Evolutionary conservation across 1,139 yeast species (phyloP).

Genomic region (Zhuliangozyma blackwelliae): DNA sequence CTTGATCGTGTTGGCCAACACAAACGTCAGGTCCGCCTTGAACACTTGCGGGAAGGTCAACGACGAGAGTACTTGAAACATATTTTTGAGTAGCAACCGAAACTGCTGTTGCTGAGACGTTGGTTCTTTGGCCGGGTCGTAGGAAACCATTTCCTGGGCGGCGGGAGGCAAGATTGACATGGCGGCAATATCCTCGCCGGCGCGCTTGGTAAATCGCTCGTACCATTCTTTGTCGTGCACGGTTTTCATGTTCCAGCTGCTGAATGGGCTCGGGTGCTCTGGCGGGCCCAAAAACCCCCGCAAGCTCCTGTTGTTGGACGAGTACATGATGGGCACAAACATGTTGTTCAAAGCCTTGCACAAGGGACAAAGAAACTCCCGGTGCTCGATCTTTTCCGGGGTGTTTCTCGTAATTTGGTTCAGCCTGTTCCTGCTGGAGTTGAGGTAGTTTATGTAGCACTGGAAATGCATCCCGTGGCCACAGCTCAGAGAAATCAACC

Average conservation of each 20-base stretch:
- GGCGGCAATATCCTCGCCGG: slow-evolving; percentile 22
- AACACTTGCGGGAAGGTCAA: slow-evolving; percentile 38
- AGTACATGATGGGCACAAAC: slow-evolving; percentile 70
- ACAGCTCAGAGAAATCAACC: slow-evolving; percentile 71
- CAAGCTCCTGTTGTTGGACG: slow-evolving; percentile 34
- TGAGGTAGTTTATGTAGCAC: slow-evolving; percentile 66
- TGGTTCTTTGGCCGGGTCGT: slow-evolving; percentile 7
- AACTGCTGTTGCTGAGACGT: slow-evolving; percentile 21
- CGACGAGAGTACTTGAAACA: slow-evolving; percentile 33
- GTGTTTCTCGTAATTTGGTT: slow-evolving; percentile 76
- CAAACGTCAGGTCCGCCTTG: slow-evolving; percentile 31
- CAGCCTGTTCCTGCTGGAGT: slow-evolving; percentile 50
- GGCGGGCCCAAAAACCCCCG: slow-evolving; percentile 14
- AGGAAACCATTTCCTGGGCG: slow-evolving; percentile 25
- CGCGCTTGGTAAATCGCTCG: slow-evolving; percentile 15
- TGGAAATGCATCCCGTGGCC: slow-evolving; percentile 91
- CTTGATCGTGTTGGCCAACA: slow-evolving; percentile 54
- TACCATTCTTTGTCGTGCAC: slow-evolving; percentile 24
- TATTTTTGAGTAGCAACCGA: slow-evolving; percentile 26
- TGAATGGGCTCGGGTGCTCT: slow-evolving; percentile 7
- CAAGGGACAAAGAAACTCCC: slow-evolving; percentile 83
- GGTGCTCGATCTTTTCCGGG: slow-evolving; percentile 68
- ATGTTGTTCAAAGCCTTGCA: slow-evolving; percentile 85
- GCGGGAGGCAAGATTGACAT: slow-evolving; percentile 22
- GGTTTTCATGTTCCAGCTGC: slow-evolving; percentile 9